Conservation (phyloP, 2,329 filamentous ascomycete species). For the Botryotinia narcissicola region DNA sequence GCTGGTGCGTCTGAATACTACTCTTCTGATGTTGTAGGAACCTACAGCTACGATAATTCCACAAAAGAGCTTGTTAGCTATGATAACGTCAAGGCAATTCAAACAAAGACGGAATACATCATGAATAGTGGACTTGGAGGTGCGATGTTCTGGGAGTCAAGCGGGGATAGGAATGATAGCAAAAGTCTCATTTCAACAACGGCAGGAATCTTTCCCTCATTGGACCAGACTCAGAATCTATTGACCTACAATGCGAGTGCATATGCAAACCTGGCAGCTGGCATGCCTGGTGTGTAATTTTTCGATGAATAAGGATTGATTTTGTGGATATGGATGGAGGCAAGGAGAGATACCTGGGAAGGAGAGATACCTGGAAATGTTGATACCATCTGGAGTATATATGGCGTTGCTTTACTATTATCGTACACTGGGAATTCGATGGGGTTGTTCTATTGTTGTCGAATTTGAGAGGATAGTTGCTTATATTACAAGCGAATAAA, state of each 20-base stretch:
- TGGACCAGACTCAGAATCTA: constrained; percentile 50
- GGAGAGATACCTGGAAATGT: background rate
- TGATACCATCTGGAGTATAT: background rate
- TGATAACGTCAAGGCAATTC: constrained; percentile 60
- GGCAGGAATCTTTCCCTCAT: constrained; percentile 42
- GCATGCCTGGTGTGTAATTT: constrained; percentile 30
- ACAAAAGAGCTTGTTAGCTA: constrained; percentile 68
- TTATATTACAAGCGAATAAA: background rate
- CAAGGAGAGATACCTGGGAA: background rate
- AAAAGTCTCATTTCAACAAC: constrained; percentile 59
- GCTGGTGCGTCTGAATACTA: constrained; percentile 55
- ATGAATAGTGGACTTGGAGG: constrained; percentile 63
- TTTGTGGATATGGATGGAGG: background rate
- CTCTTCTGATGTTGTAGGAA: constrained; percentile 58
- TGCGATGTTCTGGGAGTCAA: constrained; percentile 84
- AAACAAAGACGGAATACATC: constrained; percentile 65
- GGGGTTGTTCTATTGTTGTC: background rate
- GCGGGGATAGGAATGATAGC: constrained; percentile 59
- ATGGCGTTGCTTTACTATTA: background rate
- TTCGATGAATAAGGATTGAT: background rate
- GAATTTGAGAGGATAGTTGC: background rate
- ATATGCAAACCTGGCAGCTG: constrained; percentile 53
- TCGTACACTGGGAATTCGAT: background rate
- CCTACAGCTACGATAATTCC: constrained; percentile 66
- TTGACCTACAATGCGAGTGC: constrained; percentile 53